Conservation (phyloP, 768 basidiomycete species). For the Pleurotus citrinopileatus region DNA sequence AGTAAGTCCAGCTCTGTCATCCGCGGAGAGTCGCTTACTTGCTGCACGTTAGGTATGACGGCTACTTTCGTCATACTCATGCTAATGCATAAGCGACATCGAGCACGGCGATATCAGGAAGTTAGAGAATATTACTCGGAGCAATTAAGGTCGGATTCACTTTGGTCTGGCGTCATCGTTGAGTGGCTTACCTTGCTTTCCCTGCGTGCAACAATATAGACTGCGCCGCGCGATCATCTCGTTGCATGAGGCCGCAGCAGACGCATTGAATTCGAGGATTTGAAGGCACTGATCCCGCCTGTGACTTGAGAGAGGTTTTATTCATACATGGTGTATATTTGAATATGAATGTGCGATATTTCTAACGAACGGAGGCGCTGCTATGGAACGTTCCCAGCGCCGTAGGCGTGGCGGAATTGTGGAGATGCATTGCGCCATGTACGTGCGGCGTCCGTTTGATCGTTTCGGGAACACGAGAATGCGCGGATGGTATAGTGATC, state of each 20-base stretch:
- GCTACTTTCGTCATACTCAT: slow-evolving; percentile 34
- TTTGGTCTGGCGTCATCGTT: neutral
- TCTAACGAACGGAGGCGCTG: too few species aligned
- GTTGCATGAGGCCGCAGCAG: slow-evolving; percentile 29
- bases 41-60: slow-evolving; percentile 29
- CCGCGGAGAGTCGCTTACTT: neutral
- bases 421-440: too few species aligned
- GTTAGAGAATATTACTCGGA: slow-evolving; percentile 48
- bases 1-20: slow-evolving; percentile 34
- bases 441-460: too few species aligned
- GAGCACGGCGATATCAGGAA: slow-evolving; percentile 33
- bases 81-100: slow-evolving; percentile 39
- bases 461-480: too few species aligned
- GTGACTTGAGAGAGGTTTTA: too few species aligned
- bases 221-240: slow-evolving; percentile 33
- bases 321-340: too few species aligned
- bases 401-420: too few species aligned
- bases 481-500: too few species aligned
- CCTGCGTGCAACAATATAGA: too few species aligned
- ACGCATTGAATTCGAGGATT: slow-evolving; percentile 6
- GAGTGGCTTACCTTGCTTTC: neutral
- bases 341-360: too few species aligned
- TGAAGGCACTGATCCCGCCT: neutral
- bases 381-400: too few species aligned
- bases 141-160: slow-evolving; percentile 34